Percentiles rank a stretch among this genome's conserved stretches.
Evolutionary conservation across 2,329 filamentous ascomycete species (phyloP).

Genomic region (Fusarium circinatum): DNA sequence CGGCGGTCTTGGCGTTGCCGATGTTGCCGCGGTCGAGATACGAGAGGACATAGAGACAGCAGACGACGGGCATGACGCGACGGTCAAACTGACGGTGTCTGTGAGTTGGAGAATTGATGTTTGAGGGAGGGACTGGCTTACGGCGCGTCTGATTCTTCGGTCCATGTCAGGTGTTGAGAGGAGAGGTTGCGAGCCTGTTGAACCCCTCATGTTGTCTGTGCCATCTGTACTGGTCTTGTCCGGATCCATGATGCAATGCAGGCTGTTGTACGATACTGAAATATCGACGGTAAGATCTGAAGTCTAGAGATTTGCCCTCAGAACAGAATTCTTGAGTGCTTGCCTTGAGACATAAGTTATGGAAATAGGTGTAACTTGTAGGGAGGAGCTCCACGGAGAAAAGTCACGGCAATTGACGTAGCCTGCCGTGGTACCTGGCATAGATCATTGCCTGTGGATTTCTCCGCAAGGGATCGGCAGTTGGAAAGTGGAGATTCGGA

Average conservation of each 20-base stretch:
- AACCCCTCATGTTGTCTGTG: not conserved
- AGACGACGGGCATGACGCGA: slow-evolving; percentile 27
- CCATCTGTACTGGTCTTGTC: not conserved
- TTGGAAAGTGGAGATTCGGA: not conserved
- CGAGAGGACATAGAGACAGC: slow-evolving; percentile 34
- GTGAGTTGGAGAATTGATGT: fast-evolving
- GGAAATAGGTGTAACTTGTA: not conserved
- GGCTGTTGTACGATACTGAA: no score
- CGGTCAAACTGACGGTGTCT: slow-evolving; percentile 10
- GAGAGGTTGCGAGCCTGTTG: not conserved
- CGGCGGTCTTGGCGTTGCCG: slow-evolving; percentile 36
- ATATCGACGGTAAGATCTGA: no score
- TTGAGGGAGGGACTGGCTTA: not conserved
- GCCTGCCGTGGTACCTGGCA: not conserved
- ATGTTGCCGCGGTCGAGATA: slow-evolving; percentile 38
- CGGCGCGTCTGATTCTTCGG: not conserved
- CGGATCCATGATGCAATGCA: not conserved
- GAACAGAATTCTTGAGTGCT: no score
- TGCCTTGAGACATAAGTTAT: not conserved
- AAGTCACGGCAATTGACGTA: not conserved
- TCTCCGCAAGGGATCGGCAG: not conserved
- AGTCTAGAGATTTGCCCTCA: fast-evolving
- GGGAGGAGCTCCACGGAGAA: not conserved
- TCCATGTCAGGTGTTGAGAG: not conserved
- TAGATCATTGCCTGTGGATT: not conserved